phyloP scores from a whole-genome alignment of 129 eudicot species.

The Escallonia rubra region DNA sequence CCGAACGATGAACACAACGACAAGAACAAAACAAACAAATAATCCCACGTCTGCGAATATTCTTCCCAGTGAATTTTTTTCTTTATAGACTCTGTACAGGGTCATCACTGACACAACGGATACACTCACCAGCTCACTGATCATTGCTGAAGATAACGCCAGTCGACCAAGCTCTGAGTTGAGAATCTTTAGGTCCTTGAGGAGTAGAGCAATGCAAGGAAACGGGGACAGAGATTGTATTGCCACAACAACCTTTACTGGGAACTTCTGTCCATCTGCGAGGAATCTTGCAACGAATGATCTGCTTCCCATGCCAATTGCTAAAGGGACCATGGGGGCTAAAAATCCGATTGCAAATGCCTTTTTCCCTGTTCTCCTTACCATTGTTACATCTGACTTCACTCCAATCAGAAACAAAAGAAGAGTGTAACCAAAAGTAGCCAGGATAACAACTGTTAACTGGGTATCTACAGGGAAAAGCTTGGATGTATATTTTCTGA shows the following conservation, averaged over 20 bases:
- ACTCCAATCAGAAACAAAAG: conserved; percentile 19
- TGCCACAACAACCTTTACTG: no score
- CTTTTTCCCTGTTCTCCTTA: conserved; percentile 15
- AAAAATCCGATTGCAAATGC: conserved; percentile 8
- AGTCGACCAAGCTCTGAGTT: conserved; percentile 39
- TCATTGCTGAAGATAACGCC: conserved; percentile 23
- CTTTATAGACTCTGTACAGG: neutral
- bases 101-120: no score
- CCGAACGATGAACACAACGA: conserved; percentile 9
- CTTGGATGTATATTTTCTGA: no score
- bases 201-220: conserved; percentile 19
- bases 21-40: neutral
- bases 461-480: conserved; percentile 15
- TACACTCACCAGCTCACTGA: conserved; percentile 6
- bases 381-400: conserved; percentile 12
- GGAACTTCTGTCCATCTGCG: no score
- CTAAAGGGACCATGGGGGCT: neutral
- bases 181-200: conserved; percentile 25
- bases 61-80: no score
- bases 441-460: neutral
- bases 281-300: neutral
- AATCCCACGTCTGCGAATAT: neutral
- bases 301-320: neutral
- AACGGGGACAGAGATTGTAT: conserved; percentile 3
- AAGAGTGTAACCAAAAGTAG: conserved; percentile 11